Percentiles rank a stretch among this genome's conserved stretches.
Conservation (phyloP, 148 eudicot genomes). For the Nepenthes mirabilis region DNA sequence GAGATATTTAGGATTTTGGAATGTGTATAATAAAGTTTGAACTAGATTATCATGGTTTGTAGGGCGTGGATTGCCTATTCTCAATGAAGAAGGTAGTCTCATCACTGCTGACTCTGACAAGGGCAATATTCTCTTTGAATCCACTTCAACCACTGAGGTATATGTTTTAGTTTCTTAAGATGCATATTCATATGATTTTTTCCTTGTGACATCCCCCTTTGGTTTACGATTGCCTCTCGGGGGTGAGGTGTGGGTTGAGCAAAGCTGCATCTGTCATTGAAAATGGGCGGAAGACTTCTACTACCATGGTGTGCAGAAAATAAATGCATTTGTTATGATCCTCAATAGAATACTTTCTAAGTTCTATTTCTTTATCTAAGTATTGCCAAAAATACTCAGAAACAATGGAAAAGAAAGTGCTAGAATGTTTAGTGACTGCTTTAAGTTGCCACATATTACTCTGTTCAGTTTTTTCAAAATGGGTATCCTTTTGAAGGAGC, state of each 20-base stretch:
- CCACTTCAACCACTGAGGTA: conserved; percentile 66
- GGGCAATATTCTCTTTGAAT: conserved; percentile 32
- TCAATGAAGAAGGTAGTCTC: conserved; percentile 76
- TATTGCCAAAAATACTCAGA: too few species aligned
- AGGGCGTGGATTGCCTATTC: conserved; percentile 75
- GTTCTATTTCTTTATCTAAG: too few species aligned
- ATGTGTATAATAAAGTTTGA: not conserved
- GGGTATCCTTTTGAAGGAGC: too few species aligned
- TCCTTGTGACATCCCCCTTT: too few species aligned
- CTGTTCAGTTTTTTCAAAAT: too few species aligned
- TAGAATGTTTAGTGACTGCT: too few species aligned
- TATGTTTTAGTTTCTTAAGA: not conserved
- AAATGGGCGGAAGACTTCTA: not conserved
- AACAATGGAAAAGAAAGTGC: too few species aligned
- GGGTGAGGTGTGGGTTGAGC: not conserved
- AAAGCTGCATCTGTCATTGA: not conserved
- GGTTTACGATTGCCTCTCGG: not conserved
- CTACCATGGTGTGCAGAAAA: not conserved
- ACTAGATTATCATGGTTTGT: conserved; percentile 7
- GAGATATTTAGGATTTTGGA: not conserved
- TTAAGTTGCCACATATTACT: too few species aligned
- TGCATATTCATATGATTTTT: not conserved
- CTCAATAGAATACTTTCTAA: too few species aligned
- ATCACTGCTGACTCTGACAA: conserved; percentile 42
- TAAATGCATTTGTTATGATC: not conserved